Conservation (phyloP, 202 grass and related monocot genomes). For the Eragrostis tef region DNA sequence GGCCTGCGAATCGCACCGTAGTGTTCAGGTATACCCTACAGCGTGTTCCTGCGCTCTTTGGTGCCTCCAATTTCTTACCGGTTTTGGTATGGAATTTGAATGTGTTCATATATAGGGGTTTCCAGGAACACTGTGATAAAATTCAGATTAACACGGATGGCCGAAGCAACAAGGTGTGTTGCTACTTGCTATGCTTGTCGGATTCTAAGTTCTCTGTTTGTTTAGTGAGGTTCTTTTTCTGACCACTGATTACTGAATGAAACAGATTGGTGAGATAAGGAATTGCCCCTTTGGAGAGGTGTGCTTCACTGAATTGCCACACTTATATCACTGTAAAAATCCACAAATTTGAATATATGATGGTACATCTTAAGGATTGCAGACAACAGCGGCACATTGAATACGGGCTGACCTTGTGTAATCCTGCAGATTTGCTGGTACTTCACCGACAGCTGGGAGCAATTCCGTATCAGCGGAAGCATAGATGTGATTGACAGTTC, state of each 20-base stretch:
- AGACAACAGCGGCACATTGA: neutral
- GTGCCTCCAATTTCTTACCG: neutral
- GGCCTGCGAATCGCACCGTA: constrained; percentile 85
- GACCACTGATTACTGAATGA: constrained; percentile 17
- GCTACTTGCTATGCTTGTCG: neutral
- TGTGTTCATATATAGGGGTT: constrained; percentile 53
- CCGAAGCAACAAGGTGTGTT: constrained; percentile 70
- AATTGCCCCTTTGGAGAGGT: constrained; percentile 74
- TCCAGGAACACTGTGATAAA: constrained; percentile 72
- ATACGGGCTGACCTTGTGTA: constrained; percentile 4
- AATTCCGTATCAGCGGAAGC: constrained; percentile 76
- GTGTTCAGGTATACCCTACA: constrained; percentile 67
- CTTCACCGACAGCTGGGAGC: constrained; percentile 89
- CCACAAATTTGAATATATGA: neutral
- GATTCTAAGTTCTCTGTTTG: neutral
- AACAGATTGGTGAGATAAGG: constrained; percentile 69
- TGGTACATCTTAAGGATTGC: neutral
- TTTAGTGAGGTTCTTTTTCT: neutral
- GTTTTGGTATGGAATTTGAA: constrained; percentile 10
- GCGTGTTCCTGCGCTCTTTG: no score
- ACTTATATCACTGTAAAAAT: neutral
- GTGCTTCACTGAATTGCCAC: neutral
- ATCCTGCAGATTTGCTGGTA: constrained; percentile 90
- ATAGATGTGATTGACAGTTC: constrained; percentile 73
- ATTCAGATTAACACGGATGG: constrained; percentile 87